Evolutionary conservation across 495 filamentous ascomycete species (phyloP).

Genomic region (Hypoxylon trugodes): DNA sequence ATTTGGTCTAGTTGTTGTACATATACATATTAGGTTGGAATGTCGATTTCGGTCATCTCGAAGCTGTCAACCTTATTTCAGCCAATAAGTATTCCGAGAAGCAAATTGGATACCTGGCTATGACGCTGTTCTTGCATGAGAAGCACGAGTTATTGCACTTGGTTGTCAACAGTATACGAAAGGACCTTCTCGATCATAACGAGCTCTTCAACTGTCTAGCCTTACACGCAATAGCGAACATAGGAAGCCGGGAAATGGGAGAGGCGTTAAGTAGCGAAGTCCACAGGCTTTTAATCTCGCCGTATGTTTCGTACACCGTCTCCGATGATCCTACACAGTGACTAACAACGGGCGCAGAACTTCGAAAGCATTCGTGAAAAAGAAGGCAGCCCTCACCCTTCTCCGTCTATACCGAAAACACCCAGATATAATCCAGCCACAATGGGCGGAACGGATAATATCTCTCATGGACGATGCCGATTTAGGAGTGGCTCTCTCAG

Average conservation of each 20-base stretch:
- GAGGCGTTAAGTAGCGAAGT: constrained; percentile 94
- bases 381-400: constrained; percentile 97
- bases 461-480: constrained; percentile 97
- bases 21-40: constrained; percentile 99
- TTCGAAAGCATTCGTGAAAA: constrained; percentile 98
- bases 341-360: constrained; percentile 64
- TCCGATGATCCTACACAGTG: not conserved
- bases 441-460: constrained; percentile 98
- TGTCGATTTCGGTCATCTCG: constrained; percentile 98
- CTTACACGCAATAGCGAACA: constrained; percentile 98
- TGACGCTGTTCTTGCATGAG: constrained; percentile 97
- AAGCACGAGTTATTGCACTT: constrained; percentile 94
- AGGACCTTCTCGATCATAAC: constrained; percentile 93
- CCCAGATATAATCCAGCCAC: constrained; percentile 88
- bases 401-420: constrained; percentile 95
- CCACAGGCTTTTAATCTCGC: constrained; percentile 92
- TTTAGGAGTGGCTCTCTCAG: constrained; percentile 92
- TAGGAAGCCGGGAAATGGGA: constrained; percentile 95
- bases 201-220: constrained; percentile 97
- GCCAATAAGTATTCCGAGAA: constrained; percentile 98
- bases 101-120: constrained; percentile 98
- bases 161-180: constrained; percentile 98
- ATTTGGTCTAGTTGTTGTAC: constrained; percentile 76
- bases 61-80: constrained; percentile 97
- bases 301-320: constrained; percentile 64